Conservation (phyloP, 2,329 filamentous ascomycete species). For the Trichophyton equinum region DNA sequence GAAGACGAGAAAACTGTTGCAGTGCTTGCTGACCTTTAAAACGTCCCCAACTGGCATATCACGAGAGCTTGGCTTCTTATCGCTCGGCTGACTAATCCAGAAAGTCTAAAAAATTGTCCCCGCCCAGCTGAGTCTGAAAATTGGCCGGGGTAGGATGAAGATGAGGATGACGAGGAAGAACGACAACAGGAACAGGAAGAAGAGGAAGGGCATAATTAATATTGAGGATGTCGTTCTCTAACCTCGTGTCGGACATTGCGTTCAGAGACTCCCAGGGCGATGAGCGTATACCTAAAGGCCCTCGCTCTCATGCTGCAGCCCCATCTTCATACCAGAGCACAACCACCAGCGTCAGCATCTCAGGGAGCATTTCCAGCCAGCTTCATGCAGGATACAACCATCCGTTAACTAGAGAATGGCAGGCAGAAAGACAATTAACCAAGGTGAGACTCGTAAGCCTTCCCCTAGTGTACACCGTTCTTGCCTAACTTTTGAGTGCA, state of each 20-base stretch:
- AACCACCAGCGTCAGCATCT: constrained; percentile 40
- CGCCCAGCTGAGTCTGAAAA: neutral
- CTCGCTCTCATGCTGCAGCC: constrained; percentile 28
- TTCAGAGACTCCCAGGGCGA: constrained; percentile 32
- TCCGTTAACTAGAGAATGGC: constrained; percentile 66
- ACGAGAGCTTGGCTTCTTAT: neutral
- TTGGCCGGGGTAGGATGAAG: neutral
- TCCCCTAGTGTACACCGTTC: neutral
- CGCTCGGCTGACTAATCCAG: neutral
- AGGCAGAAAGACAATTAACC: constrained; percentile 71
- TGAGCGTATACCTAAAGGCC: constrained; percentile 30
- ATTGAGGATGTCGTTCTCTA: constrained; percentile 37
- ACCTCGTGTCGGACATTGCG: constrained; percentile 38
- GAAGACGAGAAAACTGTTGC: neutral
- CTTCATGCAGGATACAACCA: constrained; percentile 74
- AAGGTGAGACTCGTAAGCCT: constrained; percentile 45
- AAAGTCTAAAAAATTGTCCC: neutral
- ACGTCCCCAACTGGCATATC: neutral
- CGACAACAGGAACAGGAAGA: no score
- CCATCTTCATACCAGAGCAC: constrained; percentile 35
- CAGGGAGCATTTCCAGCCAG: constrained; percentile 64
- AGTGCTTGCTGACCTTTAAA: neutral
- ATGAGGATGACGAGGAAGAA: no score
- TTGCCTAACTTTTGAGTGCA: neutral
- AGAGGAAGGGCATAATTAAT: neutral